Base-by-base conservation (phyloP, 495 filamentous ascomycete genomes). In the Annulohypoxylon nitens region DNA sequence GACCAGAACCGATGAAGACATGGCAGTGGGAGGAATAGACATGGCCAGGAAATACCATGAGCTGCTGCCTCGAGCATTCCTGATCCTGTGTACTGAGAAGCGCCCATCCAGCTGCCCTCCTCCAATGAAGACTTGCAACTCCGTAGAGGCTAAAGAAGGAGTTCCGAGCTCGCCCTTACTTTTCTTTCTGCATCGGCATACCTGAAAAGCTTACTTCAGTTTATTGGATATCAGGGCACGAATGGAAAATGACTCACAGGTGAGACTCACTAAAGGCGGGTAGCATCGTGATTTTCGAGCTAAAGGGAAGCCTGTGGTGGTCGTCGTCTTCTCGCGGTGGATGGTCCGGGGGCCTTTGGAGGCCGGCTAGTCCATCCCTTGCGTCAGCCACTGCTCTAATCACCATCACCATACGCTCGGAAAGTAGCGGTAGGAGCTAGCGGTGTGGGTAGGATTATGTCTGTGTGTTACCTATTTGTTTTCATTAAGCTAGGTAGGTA, bases 351-450 rank as follows among this genome's bases (percentile, higher is more conserved):
- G 59, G 59, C 5, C 4, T 23, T 18, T 20, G 4, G 50, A 45
- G 23, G 34, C 10, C 5, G 18, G 30, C 8, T 55, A 45, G 26
- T 53, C 16, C 48, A 73, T 73, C 70, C 70, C 70, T 73, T 73
- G 45, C 64, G 30, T 73, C 0, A 26, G 11, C 23, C 18, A 26
- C 9, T 5, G 41, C 25, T 50, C 64, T 53, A 64, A 67, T 72
- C 20, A 51, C 57, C 62, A 50, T 58, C 33, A 43, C 20, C 11
- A 20, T 36, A 11, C 12, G 30, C 39, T 18, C 34, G 33, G 23
- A 41, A 36, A 7, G 36, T 18, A 41, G 23, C 37, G 25, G 55
- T 11, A 20, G 20, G 7, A 20, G 16, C n/a, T 14, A 45, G 67
- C 59, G 67, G 67, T 69, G 67, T 63, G 55, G 41, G 18, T 30